Evolutionary conservation across 768 basidiomycete species (phyloP).

Genomic region (Boletellus sp.): DNA sequence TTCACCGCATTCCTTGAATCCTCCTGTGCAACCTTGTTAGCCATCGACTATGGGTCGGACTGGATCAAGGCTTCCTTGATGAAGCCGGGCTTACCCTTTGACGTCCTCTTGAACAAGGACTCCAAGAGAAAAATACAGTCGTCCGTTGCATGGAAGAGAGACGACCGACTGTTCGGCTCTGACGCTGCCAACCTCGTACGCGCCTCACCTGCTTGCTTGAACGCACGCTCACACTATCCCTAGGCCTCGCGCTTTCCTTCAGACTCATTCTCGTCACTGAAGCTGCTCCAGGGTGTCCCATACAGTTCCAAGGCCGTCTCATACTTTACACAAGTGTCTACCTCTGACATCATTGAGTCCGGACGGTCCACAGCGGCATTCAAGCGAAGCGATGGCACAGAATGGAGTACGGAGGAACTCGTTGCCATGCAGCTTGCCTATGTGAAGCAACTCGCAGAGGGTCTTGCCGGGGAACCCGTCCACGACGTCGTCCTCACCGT

Average conservation of each 20-base stretch:
- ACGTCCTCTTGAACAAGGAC: conserved; percentile 94
- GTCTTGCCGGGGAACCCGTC: conserved; percentile 69
- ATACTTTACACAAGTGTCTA: conserved; percentile 56
- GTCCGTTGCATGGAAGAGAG: conserved; percentile 87
- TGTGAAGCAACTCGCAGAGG: conserved; percentile 83
- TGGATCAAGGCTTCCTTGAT: conserved; percentile 96
- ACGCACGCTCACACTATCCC: conserved; percentile 2
- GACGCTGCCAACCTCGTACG: conserved; percentile 88
- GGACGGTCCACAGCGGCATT: conserved; percentile 59
- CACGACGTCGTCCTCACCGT: conserved; percentile 85
- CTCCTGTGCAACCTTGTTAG: conserved; percentile 75
- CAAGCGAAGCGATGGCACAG: conserved; percentile 54
- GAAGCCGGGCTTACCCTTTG: conserved; percentile 92
- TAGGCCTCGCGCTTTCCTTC: conserved; percentile 90
- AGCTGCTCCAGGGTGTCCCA: conserved; percentile 75
- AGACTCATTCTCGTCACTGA: conserved; percentile 83
- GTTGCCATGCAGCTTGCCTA: conserved; percentile 93
- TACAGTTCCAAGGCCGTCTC: conserved; percentile 54
- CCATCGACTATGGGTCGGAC: conserved; percentile 98
- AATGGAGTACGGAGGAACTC: conserved; percentile 86
- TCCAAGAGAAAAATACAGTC: conserved; percentile 94
- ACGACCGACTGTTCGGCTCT: conserved; percentile 82
- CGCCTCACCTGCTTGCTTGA: conserved; percentile 10
- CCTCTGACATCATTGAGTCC: conserved; percentile 50
- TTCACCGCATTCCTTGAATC: conserved; percentile 26